Conservation (phyloP, 1,139 yeast species). For the Zhuliangozyma parablackwelliae region DNA sequence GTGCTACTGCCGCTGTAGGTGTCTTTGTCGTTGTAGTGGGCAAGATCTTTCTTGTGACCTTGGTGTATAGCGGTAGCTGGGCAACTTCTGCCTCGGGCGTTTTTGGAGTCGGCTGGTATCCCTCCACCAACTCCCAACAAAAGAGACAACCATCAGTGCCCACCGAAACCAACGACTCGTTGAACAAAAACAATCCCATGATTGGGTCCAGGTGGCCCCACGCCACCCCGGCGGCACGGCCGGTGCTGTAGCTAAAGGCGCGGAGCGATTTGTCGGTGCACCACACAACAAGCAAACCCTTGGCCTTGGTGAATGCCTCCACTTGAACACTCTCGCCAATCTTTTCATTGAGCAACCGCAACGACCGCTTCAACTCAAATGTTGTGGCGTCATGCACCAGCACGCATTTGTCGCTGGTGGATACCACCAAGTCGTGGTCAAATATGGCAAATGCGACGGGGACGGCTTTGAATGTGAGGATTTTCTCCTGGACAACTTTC, state of each 20-base stretch:
- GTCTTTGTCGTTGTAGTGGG: conserved; percentile 16
- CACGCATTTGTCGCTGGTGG: conserved; percentile 51
- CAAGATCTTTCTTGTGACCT: conserved; percentile 32
- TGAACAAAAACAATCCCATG: conserved; percentile 27
- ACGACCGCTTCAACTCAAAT: conserved; percentile 32
- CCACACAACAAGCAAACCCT: conserved; percentile 30
- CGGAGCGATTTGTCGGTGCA: conserved; percentile 58
- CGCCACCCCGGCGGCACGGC: conserved; percentile 42
- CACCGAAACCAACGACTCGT: conserved; percentile 30
- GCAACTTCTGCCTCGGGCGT: conserved; percentile 3
- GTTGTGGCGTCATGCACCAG: conserved; percentile 30
- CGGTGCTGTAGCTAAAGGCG: conserved; percentile 41
- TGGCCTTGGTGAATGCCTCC: conserved; percentile 33
- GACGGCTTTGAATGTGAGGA: conserved; percentile 46
- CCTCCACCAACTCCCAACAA: conserved; percentile 32
- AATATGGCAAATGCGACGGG: conserved; percentile 35
- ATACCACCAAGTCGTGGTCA: conserved; percentile 39
- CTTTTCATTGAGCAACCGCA: conserved; percentile 36
- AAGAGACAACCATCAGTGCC: conserved; percentile 53
- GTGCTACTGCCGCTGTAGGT: conserved; percentile 1
- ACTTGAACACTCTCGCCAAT: conserved; percentile 37
- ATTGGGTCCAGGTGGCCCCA: conserved; percentile 70
- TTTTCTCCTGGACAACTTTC: conserved; percentile 33
- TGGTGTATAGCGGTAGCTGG: conserved; percentile 18
- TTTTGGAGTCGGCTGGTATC: neutral